Evolutionary conservation across 2,329 filamentous ascomycete genomes (phyloP).

Genomic region (Claviceps africana): DNA sequence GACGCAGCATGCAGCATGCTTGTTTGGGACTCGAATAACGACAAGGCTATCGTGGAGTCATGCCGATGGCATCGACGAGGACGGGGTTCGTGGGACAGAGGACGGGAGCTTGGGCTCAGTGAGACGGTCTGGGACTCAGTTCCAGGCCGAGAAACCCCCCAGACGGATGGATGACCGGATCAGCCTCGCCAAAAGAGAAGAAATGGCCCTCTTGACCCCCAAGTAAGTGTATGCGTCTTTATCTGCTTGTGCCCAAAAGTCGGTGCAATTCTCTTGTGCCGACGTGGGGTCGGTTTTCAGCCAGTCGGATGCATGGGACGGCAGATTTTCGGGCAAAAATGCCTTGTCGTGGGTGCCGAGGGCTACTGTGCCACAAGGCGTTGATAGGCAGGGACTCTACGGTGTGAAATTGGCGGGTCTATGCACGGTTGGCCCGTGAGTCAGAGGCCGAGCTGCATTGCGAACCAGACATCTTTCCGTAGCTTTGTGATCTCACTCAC

Average conservation of each 20-base stretch:
- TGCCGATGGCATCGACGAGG: conserved; percentile 17
- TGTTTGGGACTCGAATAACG: conserved; percentile 16
- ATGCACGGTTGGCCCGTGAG: neutral
- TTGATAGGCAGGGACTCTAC: neutral
- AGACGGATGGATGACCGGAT: conserved; percentile 1
- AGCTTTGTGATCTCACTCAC: neutral
- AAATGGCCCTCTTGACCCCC: neutral
- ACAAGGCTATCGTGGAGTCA: conserved; percentile 28
- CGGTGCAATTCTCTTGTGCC: conserved; percentile 23
- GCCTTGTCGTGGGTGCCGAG: neutral
- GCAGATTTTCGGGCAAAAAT: conserved; percentile 17
- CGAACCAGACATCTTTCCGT: too few relatives aligned
- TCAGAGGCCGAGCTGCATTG: neutral
- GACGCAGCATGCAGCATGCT: conserved; percentile 29
- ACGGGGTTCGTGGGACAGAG: neutral
- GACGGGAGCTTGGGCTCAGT: neutral
- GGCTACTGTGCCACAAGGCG: neutral
- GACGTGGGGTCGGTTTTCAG: conserved; percentile 18
- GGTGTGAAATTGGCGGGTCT: neutral
- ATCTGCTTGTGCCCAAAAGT: conserved; percentile 24
- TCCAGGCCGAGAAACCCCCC: neutral
- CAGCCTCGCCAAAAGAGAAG: neutral
- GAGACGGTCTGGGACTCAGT: conserved; percentile 3
- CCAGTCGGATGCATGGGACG: conserved; percentile 10
- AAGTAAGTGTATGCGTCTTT: conserved; percentile 21